Evolutionary conservation across 2,329 filamentous ascomycete species (phyloP), one percentile per base, ranked within the genome.

Genomic region (Aspergillus quadricinctus): DNA sequence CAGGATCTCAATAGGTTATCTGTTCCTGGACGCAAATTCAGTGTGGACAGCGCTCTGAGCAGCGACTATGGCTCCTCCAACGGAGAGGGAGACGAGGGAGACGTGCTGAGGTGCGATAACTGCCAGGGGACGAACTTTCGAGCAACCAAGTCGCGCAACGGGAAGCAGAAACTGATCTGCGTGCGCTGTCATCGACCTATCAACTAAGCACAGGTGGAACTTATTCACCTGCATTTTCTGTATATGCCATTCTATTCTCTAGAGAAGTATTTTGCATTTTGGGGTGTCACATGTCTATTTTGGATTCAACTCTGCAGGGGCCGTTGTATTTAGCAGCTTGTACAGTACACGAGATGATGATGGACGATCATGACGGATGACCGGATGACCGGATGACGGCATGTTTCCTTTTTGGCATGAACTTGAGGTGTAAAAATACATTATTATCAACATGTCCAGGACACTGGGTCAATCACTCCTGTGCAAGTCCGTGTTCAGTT

Each of bases 121-220:
- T 90, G 88, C 65, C 80, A 81, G 4, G 80, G 82, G 1, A 80
- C 73, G 21, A 83, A 85, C 57, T 90, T 90, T 62, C 83, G 83
- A 61, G 82, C 82, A 1, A 83, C 80, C 61, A 83, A 80, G 57
- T 74, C 79, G 3, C 79, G 76, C 28, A 80, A 79, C 7, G 77
- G 75, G 45, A 78, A 76, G 52, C 82, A 84, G 66, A 78, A 77
- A 57, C 71, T 89, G 61, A 78, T 86, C n/a, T 90, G 87, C 69
- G 80, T 80, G 37, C 79, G 77, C 48, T 90, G 80, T 54, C 65
- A 67, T 49, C 67, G 60, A 23, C 61, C 70, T 41, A 61, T 72
- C 52, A 57, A 52, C 55, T 69, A 52, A 65, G 8, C 23, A 23
- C 8, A 3, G 21, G 3, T 25, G 19, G 11, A 14, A 23, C 10